Base-by-base conservation (phyloP, 139 green algal genomes). In the Chlamydomonas schloesseri region DNA sequence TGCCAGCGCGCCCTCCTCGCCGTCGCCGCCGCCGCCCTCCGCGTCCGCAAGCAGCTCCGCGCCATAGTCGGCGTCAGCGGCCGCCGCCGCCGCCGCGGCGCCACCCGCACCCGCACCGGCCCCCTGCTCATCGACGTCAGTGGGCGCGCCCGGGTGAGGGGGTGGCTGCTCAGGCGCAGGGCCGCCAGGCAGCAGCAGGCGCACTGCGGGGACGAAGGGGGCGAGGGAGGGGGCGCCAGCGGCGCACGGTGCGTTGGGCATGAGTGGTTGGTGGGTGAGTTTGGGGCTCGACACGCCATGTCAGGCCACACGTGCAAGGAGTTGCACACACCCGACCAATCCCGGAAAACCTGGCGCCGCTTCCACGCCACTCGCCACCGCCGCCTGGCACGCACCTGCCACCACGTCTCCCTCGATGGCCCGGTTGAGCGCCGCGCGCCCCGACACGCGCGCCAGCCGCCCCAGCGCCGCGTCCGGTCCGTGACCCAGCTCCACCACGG, bases 401-500 rank as follows among this genome's bases (percentile, higher is more conserved):
- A 91, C 92, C 1, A 55, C 73, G 77, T 95, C 92, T 15, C 92
- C 92, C 34, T 95, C 82, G 72, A 95, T 74, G 1, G 86, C 88
- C 8, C 92, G 81, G 83, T 93, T 93, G 13, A 92, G 46, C 13
- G 89, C 86, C 17, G 29, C 21, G 9, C 89, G 79, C n/a, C 90
- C 92, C 11, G 26, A 47, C 26, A 95, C 46, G 37, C 88, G 76
- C 79, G 94, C 71, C 68, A 89, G 71, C 18, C 65, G 68, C 15
- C 88, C 88, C 37, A 81, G 64, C n/a, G 64, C 62, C 28, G 62
- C 55, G 46, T 87, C 83, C 0, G 46, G 50, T 29, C 71, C 88
- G 58, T 65, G 65, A 21, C 88, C 88, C 31, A 85, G 72, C 34
- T 84, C 71, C 72, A 90, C 87, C 53, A 87, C 79, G 15, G 58